These are phyloP conservation scores for Hanseniaspora guilliermondii DNA, from an alignment of 805 yeast species.

Conservation along the genomic window DNA sequence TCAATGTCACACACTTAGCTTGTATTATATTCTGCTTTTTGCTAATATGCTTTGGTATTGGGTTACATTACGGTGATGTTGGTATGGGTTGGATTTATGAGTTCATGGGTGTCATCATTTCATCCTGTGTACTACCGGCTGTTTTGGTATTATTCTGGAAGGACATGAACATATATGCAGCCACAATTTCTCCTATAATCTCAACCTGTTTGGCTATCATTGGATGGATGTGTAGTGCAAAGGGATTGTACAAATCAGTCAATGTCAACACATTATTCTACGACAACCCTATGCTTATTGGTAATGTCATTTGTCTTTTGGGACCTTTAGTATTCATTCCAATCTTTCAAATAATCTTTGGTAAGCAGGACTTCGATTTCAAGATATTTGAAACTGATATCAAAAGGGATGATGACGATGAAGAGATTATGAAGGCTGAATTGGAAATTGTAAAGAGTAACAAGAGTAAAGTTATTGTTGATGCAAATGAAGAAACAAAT, in stretches of 20 bases:
- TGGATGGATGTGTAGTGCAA: slow-evolving; percentile 45
- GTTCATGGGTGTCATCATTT: slow-evolving; percentile 79
- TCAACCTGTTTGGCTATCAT: slow-evolving; percentile 65
- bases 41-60: slow-evolving; percentile 76
- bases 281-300: slow-evolving; percentile 81
- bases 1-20: slow-evolving; percentile 52
- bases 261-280: slow-evolving; percentile 52
- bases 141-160: slow-evolving; percentile 51
- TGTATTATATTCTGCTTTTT: slow-evolving; percentile 48
- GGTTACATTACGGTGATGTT: slow-evolving; percentile 67
- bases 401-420: slow-evolving; percentile 58
- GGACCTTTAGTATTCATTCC: slow-evolving; percentile 62
- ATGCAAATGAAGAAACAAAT: slow-evolving; percentile 17
- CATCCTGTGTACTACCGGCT: slow-evolving; percentile 75
- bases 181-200: slow-evolving; percentile 60
- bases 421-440: slow-evolving; percentile 42
- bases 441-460: slow-evolving; percentile 16
- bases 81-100: slow-evolving; percentile 81
- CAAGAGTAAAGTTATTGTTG: slow-evolving; percentile 15
- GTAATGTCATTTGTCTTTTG: slow-evolving; percentile 70
- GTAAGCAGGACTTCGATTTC: slow-evolving; percentile 68
- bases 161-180: slow-evolving; percentile 58
- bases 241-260: slow-evolving; percentile 29
- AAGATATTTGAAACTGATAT: slow-evolving; percentile 42
- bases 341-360: slow-evolving; percentile 48